Percentiles rank a stretch among this genome's conserved stretches.
Conservation (phyloP, 768 basidiomycete species). For the Kockovaella imperatae region DNA sequence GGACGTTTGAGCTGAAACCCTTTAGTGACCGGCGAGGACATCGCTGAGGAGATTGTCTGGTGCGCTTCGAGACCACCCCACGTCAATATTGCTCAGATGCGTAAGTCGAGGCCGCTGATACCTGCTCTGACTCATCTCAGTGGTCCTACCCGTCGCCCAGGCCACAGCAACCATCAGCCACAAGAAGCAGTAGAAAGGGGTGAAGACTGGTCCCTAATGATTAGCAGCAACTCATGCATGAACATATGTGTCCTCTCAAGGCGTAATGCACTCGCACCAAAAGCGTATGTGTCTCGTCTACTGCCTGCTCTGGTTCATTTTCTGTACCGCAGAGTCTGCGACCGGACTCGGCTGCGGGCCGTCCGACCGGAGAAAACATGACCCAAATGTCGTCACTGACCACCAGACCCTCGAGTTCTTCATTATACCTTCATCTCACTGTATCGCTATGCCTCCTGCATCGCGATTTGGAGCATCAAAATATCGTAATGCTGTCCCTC, state of each 20-base stretch:
- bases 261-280: too few species aligned
- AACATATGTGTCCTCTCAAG: too few species aligned
- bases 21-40: slow-evolving; percentile 70
- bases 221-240: neutral
- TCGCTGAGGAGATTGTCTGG: slow-evolving; percentile 98
- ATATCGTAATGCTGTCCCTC: slow-evolving; percentile 25
- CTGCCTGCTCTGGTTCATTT: too few species aligned
- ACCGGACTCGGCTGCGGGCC: too few species aligned
- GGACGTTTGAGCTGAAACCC: neutral
- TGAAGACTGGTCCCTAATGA: neutral
- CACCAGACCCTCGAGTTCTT: neutral
- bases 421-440: neutral
- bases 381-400: neutral
- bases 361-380: too few species aligned
- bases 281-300: too few species aligned
- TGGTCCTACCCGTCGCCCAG: slow-evolving; percentile 39
- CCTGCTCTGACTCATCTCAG: neutral
- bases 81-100: slow-evolving; percentile 59
- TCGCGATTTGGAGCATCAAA: slow-evolving; percentile 31
- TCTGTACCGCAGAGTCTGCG: too few species aligned
- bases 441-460: slow-evolving; percentile 1
- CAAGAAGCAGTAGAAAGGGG: slow-evolving; percentile 7
- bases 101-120: too few species aligned
- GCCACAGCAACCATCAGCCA: slow-evolving; percentile 44
- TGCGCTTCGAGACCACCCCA: slow-evolving; percentile 82